A percentile compares a stretch with the other conserved stretches of the same genome.
Evolutionary conservation across 805 yeast genomes (phyloP).

Genomic region (Candida nitratophila): DNA sequence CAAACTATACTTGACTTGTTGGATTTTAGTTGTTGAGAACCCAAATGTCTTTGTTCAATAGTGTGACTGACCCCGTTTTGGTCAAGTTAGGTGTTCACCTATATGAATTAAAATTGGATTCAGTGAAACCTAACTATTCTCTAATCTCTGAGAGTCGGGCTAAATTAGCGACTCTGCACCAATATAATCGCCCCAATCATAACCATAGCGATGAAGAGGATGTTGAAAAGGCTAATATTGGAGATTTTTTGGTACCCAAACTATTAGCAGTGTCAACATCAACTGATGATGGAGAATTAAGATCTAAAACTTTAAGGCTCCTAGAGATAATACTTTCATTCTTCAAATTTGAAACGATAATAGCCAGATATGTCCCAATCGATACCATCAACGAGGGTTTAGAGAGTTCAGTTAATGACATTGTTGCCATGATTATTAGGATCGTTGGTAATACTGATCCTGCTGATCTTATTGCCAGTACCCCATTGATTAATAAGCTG

Average conservation of each 20-base stretch:
- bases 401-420: conserved; percentile 16
- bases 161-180: background rate
- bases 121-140: conserved; percentile 6
- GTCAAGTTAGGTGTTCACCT: conserved; percentile 13
- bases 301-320: conserved; percentile 11
- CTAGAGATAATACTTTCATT: conserved; percentile 19
- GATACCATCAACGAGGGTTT: conserved; percentile 24
- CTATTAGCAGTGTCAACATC: conserved; percentile 18
- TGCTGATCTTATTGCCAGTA: conserved; percentile 26
- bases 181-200: background rate
- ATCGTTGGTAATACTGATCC: conserved; percentile 22
- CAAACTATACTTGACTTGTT: no score
- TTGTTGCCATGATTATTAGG: conserved; percentile 19
- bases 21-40: no score
- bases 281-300: conserved; percentile 7
- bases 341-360: conserved; percentile 22
- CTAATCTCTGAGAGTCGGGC: conserved; percentile 1
- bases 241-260: conserved; percentile 7
- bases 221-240: background rate
- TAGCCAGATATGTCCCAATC: conserved; percentile 14
- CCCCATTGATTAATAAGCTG: conserved; percentile 19
- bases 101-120: conserved; percentile 5
- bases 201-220: background rate
- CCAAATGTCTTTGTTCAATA: background rate
- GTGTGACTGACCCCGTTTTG: conserved; percentile 11